Base-by-base conservation (phyloP, 2,329 filamentous ascomycete species). In the Fusarium musae region DNA sequence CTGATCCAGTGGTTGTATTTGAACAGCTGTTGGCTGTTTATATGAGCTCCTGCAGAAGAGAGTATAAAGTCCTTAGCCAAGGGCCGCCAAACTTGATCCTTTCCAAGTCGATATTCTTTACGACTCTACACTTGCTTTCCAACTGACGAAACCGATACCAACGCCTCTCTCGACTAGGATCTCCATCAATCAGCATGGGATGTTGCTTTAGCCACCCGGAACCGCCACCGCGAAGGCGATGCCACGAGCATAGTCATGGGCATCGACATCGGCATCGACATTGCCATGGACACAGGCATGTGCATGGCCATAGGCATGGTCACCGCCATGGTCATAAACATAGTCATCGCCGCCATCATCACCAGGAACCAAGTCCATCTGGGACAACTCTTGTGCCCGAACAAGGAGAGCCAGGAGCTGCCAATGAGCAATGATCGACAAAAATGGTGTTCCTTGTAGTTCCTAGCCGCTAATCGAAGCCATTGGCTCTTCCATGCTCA, bases 191-290 rank as follows among this genome's bases (percentile, higher is more conserved):
- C 15, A 52, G 28, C 7, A 72, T 73, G 71, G 71, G 71, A 16
- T 59, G 63, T 23, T 72, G 36, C 23, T 50, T 40, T 13, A 72
- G 71, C 47, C 56, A 52, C 9, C 56, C 56, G 19, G 56, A 37
- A n/a, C 19, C 30, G 6, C 17, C n/a, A 21, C 19, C 23, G 10
- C 23, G 9, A 26, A 59, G 23, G 19, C 36, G 36, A 19, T 37
- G 36, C 36, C 16, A 19, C 36, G 36, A 37, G 36, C 36, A 37
- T 37, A 37, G 16, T 10, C 36, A 37, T 37, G 16, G 36, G 16
- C 36, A 37, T 37, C 16, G 36, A 37, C 36, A 37, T 37, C 16
- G 36, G 36, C 9, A 36, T 9, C 5, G 16, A 36, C 16, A 36
- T 36, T 9, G 34, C 34, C 34, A 36, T 36, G 16, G 34, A 36